These are phyloP conservation scores for Cladosporium phlei DNA, from an alignment of 2,329 filamentous ascomycete genomes.

Conservation along the genomic window DNA sequence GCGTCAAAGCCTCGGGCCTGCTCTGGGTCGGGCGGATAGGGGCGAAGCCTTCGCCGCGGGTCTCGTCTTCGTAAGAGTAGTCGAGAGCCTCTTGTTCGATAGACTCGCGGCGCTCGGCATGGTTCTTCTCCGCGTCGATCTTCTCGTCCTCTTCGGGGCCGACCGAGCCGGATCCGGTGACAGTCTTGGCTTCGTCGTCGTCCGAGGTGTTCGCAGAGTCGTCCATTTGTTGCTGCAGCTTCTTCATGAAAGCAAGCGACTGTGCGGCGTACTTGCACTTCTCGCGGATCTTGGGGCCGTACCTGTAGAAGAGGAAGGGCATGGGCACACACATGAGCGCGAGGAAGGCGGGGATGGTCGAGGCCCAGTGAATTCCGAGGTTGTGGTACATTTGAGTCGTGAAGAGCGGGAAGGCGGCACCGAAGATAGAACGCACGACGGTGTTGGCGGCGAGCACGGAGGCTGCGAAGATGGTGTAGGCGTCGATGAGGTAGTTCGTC, in stretches of 20 bases:
- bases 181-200: conserved; percentile 9
- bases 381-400: conserved; percentile 56
- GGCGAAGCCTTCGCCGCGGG: conserved; percentile 19
- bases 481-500: conserved; percentile 64
- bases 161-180: conserved; percentile 2
- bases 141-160: conserved; percentile 11
- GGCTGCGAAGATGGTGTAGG: conserved; percentile 71
- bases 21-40: conserved; percentile 20
- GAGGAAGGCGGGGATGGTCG: conserved; percentile 68
- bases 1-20: conserved; percentile 23
- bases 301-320: conserved; percentile 71
- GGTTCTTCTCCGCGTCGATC: conserved; percentile 17
- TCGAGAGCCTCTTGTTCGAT: conserved; percentile 28
- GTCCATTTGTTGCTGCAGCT: conserved; percentile 35
- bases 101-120: conserved; percentile 30
- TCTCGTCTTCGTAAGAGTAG: conserved; percentile 23
- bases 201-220: conserved; percentile 7
- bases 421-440: conserved; percentile 71
- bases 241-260: conserved; percentile 50
- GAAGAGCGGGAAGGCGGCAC: conserved; percentile 76
- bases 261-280: conserved; percentile 67
- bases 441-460: conserved; percentile 73
- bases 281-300: conserved; percentile 59
- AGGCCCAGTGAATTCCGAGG: conserved; percentile 69
- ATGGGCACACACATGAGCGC: conserved; percentile 67